A percentile compares a stretch with the other conserved stretches of the same genome.
Evolutionary conservation across 2,329 filamentous ascomycete species (phyloP).

Genomic region (Penicillium sp.): DNA sequence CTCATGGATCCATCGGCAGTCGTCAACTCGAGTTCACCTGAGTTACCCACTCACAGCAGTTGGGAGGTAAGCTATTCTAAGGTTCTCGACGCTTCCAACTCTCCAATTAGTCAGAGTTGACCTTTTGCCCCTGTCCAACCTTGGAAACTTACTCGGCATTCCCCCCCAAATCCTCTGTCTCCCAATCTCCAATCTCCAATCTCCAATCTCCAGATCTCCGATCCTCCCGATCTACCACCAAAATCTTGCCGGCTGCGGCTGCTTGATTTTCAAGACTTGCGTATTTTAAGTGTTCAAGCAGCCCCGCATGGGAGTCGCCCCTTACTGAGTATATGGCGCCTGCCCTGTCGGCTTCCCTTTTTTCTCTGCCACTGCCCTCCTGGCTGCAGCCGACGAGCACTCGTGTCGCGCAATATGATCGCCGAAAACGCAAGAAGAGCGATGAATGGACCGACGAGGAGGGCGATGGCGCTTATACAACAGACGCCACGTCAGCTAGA

Average conservation of each 20-base stretch:
- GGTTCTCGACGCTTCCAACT: conserved; percentile 1
- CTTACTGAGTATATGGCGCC: conserved; percentile 37
- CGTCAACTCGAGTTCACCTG: not conserved
- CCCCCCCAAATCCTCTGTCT: not conserved
- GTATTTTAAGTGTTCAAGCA: not conserved
- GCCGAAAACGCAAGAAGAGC: conserved; percentile 42
- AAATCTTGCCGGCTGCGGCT: not conserved
- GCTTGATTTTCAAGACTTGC: not conserved
- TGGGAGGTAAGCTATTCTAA: not conserved
- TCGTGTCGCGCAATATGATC: conserved; percentile 46
- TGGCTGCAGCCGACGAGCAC: conserved; percentile 46
- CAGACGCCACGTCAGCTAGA: conserved; percentile 36
- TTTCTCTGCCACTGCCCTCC: conserved; percentile 46
- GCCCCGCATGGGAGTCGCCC: conserved; percentile 16
- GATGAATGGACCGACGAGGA: conserved; percentile 37
- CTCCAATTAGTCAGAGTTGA: conserved; percentile 8
- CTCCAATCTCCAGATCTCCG: conserved; percentile 3
- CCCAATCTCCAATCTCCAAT: conserved; percentile 1
- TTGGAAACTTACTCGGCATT: not conserved
- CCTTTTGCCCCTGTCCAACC: not conserved
- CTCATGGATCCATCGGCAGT: not conserved
- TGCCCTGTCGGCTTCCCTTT: conserved; percentile 41
- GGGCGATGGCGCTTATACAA: conserved; percentile 35
- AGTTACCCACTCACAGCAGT: not conserved
- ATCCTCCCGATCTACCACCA: conserved; percentile 3